These are phyloP conservation scores for Orbilia oligospora DNA, from an alignment of 2,329 filamentous ascomycete species.

Conservation along the genomic window DNA sequence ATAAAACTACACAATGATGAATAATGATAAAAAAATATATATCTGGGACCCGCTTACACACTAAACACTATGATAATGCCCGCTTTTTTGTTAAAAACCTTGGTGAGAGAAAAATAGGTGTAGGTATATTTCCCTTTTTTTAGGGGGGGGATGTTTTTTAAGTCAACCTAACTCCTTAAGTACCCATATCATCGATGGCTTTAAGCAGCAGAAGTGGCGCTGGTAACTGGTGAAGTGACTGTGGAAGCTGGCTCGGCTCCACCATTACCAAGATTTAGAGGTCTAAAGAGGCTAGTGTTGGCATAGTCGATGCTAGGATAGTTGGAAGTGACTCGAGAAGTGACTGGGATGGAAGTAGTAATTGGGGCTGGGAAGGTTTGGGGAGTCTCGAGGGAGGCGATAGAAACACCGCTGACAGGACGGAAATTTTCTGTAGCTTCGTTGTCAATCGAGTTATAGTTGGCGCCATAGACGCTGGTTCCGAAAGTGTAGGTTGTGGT, in stretches of 20 bases:
- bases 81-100: constrained; percentile 42
- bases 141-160: constrained; percentile 22
- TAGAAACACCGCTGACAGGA: constrained; percentile 33
- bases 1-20: constrained; percentile 57
- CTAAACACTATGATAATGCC: constrained; percentile 57
- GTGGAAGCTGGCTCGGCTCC: constrained; percentile 18
- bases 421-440: constrained; percentile 52
- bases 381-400: constrained; percentile 44
- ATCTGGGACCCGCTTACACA: constrained; percentile 44
- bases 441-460: constrained; percentile 47
- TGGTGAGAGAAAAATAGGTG: constrained; percentile 24
- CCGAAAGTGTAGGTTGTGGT: constrained; percentile 39
- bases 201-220: constrained; percentile 13
- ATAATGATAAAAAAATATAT: neutral
- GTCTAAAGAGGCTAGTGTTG: constrained; percentile 39
- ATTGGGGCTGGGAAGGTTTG: constrained; percentile 51
- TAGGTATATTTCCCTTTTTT: constrained; percentile 20
- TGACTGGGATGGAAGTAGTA: constrained; percentile 47
- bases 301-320: constrained; percentile 57
- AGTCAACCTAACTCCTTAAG: constrained; percentile 37
- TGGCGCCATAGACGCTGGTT: constrained; percentile 28
- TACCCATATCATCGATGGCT: constrained; percentile 14
- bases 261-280: constrained; percentile 25
- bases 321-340: constrained; percentile 28
- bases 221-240: neutral